Percentiles rank a stretch among this genome's conserved stretches.
phyloP scores from a whole-genome alignment of 768 basidiomycete species.

The Termitomyces sp. region DNA sequence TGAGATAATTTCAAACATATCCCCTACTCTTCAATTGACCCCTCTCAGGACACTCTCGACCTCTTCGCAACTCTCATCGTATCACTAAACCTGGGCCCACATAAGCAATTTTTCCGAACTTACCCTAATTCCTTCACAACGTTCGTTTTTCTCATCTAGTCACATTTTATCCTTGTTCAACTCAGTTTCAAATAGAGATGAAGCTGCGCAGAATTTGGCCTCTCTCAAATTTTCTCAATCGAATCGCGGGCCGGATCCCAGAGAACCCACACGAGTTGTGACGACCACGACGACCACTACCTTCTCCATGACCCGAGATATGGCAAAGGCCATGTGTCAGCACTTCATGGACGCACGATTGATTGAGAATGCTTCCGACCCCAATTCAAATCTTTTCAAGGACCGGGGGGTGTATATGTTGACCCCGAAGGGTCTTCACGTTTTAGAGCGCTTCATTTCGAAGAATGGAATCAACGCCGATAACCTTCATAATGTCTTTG shows the following conservation, averaged over 20 bases:
- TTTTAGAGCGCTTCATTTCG: slow-evolving; percentile 98
- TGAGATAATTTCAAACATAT: slow-evolving; percentile 23
- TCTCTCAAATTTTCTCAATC: slow-evolving; percentile 99
- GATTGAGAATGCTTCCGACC: slow-evolving; percentile 95
- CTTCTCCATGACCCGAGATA: slow-evolving; percentile 99
- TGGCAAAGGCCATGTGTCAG: slow-evolving; percentile 99
- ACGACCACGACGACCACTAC: slow-evolving; percentile 99
- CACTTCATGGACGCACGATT: slow-evolving; percentile 99
- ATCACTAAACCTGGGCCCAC: slow-evolving; percentile 80
- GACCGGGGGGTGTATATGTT: slow-evolving; percentile 94
- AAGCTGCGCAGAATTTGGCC: slow-evolving; percentile 88
- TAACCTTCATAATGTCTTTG: slow-evolving; percentile 85
- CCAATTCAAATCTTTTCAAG: slow-evolving; percentile 86
- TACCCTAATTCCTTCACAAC: slow-evolving; percentile 95
- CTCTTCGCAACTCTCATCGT: slow-evolving; percentile 96
- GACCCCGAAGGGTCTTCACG: slow-evolving; percentile 97
- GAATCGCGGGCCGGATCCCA: slow-evolving; percentile 95
- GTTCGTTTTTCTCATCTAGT: slow-evolving; percentile 42
- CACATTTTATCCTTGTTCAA: slow-evolving; percentile 9
- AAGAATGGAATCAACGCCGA: slow-evolving; percentile 98
- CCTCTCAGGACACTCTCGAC: slow-evolving; percentile 87
- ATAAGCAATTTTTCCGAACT: slow-evolving; percentile 94
- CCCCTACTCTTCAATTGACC: background rate
- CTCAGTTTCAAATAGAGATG: slow-evolving; percentile 62
- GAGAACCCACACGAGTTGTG: slow-evolving; percentile 95